Conservation (phyloP, 169 alveolate species). For the Eimeria maxima region DNA sequence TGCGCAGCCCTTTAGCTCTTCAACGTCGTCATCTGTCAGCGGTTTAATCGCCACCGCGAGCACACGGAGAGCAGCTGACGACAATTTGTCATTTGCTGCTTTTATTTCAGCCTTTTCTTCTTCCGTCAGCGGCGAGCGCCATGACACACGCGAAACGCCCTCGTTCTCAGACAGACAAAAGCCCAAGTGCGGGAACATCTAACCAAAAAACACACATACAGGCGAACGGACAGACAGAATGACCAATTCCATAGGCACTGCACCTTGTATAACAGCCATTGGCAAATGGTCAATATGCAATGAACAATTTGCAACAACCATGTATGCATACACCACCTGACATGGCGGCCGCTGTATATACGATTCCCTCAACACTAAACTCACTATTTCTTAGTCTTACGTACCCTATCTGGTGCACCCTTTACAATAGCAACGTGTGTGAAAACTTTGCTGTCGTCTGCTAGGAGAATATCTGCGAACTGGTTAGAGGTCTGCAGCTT, state of each 20-base stretch:
- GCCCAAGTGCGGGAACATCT: constrained; percentile 71
- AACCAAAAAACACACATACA: not conserved
- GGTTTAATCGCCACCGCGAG: constrained; percentile 92
- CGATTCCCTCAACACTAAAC: no score
- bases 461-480: constrained; percentile 86
- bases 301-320: not conserved
- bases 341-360: no score
- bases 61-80: constrained; percentile 93
- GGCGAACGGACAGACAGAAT: not conserved
- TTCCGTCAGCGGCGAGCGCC: constrained; percentile 67
- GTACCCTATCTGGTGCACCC: constrained; percentile 95
- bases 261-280: not conserved
- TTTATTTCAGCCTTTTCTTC: constrained; percentile 76
- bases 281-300: not conserved
- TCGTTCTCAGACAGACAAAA: constrained; percentile 70
- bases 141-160: constrained; percentile 54
- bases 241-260: not conserved
- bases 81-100: constrained; percentile 86
- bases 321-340: not conserved
- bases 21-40: constrained; percentile 86
- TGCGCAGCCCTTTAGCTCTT: constrained; percentile 85
- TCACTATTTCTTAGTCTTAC: not conserved
- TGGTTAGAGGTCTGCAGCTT: constrained; percentile 85
- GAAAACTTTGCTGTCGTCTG: constrained; percentile 50
- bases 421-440: constrained; percentile 94